These are phyloP conservation scores for Brassica carinata DNA, from an alignment of 345 rosid species.

Conservation along the genomic window DNA sequence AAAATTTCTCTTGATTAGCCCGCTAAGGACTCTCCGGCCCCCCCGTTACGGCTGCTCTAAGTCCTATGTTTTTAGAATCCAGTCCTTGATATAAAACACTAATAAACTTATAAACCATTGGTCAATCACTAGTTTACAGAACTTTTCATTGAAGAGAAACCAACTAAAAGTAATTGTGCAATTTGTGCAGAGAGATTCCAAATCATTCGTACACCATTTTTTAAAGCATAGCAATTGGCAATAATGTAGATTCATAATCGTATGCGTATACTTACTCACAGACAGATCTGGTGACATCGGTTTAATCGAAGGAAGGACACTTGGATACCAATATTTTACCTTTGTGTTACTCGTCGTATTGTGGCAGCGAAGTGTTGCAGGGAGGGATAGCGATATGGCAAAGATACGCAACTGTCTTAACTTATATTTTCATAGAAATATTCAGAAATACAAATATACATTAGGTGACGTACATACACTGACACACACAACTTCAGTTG, in stretches of 20 bases:
- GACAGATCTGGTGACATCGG: conserved; percentile 36
- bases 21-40: too few species aligned
- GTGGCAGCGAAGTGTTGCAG: conserved; percentile 22
- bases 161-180: too few species aligned
- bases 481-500: not conserved
- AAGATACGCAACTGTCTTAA: not conserved
- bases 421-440: not conserved
- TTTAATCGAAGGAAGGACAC: conserved; percentile 42
- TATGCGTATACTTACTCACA: not conserved
- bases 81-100: not conserved
- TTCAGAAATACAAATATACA: conserved; percentile 5
- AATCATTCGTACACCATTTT: not conserved
- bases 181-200: not conserved
- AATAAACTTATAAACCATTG: not conserved
- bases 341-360: conserved; percentile 16
- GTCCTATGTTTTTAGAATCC: not conserved
- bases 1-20: too few species aligned
- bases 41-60: too few species aligned
- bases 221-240: not conserved
- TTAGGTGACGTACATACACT: not conserved
- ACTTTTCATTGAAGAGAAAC: not conserved
- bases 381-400: conserved; percentile 27
- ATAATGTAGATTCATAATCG: not conserved
- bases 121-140: not conserved
- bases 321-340: conserved; percentile 12